Conservation (phyloP, 73 alveolate species). For the Symbiodinium pilosum region DNA sequence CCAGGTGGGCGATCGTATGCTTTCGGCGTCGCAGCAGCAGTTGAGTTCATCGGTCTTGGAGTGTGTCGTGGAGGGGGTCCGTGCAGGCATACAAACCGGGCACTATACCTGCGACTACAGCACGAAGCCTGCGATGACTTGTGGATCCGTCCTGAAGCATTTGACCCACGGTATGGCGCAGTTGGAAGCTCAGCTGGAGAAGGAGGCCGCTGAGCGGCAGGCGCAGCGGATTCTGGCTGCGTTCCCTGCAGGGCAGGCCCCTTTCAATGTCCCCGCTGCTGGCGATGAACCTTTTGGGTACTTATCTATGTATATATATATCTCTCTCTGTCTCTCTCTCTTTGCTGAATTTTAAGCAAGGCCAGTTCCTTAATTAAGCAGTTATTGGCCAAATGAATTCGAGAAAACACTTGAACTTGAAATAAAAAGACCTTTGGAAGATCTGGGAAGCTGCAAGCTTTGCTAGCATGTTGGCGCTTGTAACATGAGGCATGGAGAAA, state of each 20-base stretch:
- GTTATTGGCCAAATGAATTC: too few species aligned
- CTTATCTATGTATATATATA: too few species aligned
- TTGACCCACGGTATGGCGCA: conserved; percentile 16
- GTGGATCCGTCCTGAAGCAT: conserved; percentile 24
- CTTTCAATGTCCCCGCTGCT: not conserved
- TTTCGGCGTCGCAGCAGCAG: not conserved
- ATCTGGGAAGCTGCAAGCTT: too few species aligned
- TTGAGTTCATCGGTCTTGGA: not conserved
- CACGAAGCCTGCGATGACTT: conserved; percentile 22
- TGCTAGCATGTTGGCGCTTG: too few species aligned
- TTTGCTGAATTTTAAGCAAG: too few species aligned
- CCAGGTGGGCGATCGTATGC: conserved; percentile 23
- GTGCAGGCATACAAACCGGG: conserved; percentile 34
- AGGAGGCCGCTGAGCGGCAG: conserved; percentile 2
- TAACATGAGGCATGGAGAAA: too few species aligned
- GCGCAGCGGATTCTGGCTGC: not conserved
- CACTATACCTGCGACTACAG: conserved; percentile 46
- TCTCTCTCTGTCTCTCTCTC: too few species aligned
- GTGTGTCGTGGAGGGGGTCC: conserved; percentile 10
- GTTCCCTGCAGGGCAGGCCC: not conserved
- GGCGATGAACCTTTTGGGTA: too few species aligned
- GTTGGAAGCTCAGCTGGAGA: conserved; percentile 14
- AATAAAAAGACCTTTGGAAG: too few species aligned
- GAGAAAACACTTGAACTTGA: too few species aligned
- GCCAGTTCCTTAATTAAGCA: too few species aligned